Evolutionary conservation across 352 stramenopile species (phyloP).

Genomic region (Globisporangium uncinulatum): DNA sequence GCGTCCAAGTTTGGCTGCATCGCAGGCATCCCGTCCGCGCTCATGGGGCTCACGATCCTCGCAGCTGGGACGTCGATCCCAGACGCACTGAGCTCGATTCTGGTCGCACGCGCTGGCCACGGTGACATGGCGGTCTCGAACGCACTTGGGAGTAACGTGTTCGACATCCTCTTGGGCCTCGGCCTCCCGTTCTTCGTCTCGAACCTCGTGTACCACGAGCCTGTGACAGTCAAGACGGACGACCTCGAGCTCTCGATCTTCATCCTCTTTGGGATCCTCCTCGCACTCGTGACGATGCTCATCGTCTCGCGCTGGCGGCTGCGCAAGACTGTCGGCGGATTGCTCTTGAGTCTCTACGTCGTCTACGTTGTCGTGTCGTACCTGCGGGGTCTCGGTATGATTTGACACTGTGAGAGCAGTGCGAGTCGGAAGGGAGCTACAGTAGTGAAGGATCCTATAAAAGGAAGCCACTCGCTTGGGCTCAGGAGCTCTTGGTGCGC

Average conservation of each 20-base stretch:
- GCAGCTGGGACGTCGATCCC: conserved; percentile 69
- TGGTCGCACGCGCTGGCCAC: conserved; percentile 73
- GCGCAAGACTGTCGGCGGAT: conserved; percentile 28
- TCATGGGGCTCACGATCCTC: conserved; percentile 81
- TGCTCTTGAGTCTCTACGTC: conserved; percentile 43
- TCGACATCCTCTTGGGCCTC: conserved; percentile 77
- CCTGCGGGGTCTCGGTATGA: conserved; percentile 41
- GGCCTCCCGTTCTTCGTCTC: conserved; percentile 76
- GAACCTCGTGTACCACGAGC: conserved; percentile 62
- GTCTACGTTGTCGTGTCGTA: conserved; percentile 60
- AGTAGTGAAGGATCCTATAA: too few species aligned
- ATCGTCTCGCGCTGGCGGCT: conserved; percentile 46
- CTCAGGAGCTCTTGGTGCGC: conserved; percentile 29
- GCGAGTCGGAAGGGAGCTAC: neutral
- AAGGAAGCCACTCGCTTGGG: too few species aligned
- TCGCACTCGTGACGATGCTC: conserved; percentile 47
- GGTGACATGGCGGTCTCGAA: conserved; percentile 83
- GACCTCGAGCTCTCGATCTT: conserved; percentile 59
- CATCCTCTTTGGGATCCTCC: conserved; percentile 57
- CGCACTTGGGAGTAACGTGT: conserved; percentile 81
- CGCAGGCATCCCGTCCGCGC: conserved; percentile 53
- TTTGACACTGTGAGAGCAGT: conserved; percentile 18
- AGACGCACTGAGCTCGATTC: conserved; percentile 72
- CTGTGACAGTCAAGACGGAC: conserved; percentile 35
- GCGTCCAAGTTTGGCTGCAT: conserved; percentile 63